Base-by-base conservation (phyloP, 148 eudicot genomes). In the Heliamphora exappendiculata region DNA sequence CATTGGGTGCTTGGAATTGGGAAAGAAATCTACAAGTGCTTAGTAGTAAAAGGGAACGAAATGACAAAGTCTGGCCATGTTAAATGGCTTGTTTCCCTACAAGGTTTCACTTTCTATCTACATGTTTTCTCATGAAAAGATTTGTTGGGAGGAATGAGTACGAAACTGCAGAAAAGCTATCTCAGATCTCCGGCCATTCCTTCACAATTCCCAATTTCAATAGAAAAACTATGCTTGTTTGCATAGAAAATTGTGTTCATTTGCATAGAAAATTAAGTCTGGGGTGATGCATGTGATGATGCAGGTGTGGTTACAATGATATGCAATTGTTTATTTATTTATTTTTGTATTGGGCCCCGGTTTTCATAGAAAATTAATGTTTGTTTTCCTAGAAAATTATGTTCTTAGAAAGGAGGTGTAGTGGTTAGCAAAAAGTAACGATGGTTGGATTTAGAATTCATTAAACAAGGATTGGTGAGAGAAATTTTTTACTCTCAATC, bases 1-100 rank as follows among this genome's bases (percentile, higher is more conserved):
- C 81, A 65, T 59, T 62, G 39, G 57, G 8, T 78, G 81, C 59
- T 37, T 57, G 47, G 64, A 53, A 55, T 63, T 37, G 68, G 47
- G 64, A 53, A 55, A 72, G 34, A 72, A 72, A 14, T 54, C 76
- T 63, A 72, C 76, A 63, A 26, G 16, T 50, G 53, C 63, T 64
- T 72, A 34, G 8, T 26, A 68, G 28, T 31, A 16, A 36, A 50
- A 26, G 37, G 73, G 7, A 45, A 59, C 5, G 37, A 60, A 67
- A n/a, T n/a, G n/a, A n/a, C n/a, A n/a, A 67, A 7, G 34, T 3
- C 11, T 66, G 57, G 14, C 51, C 20, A 34, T 22, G 36, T 67
- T 53, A 11, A 49, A 76, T 53, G 47, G 24, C 71, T 16, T 67
- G 73, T 76, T 67, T 75, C 47, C 73, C 34, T 47, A 51, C 57